Base-by-base conservation (phyloP, 2,329 filamentous ascomycete genomes). In the Fusarium redolens region DNA sequence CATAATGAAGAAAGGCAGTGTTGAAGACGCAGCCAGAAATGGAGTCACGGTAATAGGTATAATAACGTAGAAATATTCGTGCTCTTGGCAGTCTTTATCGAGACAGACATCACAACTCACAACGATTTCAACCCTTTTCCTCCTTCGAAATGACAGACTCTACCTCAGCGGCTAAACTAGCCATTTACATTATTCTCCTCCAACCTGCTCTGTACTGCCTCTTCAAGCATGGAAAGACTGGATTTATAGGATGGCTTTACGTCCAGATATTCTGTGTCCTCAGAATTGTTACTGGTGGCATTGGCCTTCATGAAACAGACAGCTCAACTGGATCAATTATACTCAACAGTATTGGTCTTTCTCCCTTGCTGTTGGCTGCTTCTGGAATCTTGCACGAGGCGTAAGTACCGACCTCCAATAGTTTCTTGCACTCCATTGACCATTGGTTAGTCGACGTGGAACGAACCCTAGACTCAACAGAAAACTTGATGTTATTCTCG, bases 371-470 rank as follows among this genome's bases (percentile, higher is more conserved):
- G 3, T 12, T 67, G 13, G 64, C 64, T 3, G 45, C 61, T 6
- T 67, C 64, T 45, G 64, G 64, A 11, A 67, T 67, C 17, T n/a
- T 67, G 14, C 64, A 67, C 3, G 64, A 67, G 13, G 64, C 62
- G 64, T 67, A 20, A 35, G 63, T 48, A 33, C 28, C 7, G 28
- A 6, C 28, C 28, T 28, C 28, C 28, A 28, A 28, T 7, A 28
- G 28, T 28, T 28, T 28, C 28, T 28, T 28, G 28, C 28, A 28
- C 28, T 28, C 28, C 28, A 28, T 28, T 28, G 28, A 28, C 28
- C 28, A 28, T 30, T 40, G 15, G 9, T 17, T 9, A 64, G 61
- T 38, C 64, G 64, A 28, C 47, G 64, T 35, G 61, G 43, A 2
- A 67, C 64, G 15, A 61, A 67, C 9, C 64, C 64, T 5, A 31